These are phyloP conservation scores for Kazachstania taianensis DNA, from an alignment of 805 yeast genomes.

Conservation along the genomic window DNA sequence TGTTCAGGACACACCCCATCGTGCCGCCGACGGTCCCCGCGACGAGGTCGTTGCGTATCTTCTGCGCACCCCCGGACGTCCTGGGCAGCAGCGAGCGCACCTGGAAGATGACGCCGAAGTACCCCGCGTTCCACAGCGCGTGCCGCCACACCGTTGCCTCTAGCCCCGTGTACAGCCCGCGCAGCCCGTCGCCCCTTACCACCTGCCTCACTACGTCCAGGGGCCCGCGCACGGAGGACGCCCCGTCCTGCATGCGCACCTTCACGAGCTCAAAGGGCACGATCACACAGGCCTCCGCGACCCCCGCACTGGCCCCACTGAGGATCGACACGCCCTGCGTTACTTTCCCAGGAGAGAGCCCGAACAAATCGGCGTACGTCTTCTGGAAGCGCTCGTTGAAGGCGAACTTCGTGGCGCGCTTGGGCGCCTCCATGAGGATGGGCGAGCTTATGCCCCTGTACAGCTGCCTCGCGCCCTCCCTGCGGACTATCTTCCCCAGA, in stretches of 20 bases:
- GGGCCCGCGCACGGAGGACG: slow-evolving; percentile 58
- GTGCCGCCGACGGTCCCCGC: slow-evolving; percentile 97
- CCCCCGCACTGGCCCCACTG: slow-evolving; percentile 98
- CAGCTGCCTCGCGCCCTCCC: slow-evolving; percentile 74
- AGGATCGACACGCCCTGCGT: slow-evolving; percentile 77
- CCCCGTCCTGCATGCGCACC: slow-evolving; percentile 85
- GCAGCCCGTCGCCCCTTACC: slow-evolving; percentile 61
- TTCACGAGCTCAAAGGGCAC: slow-evolving; percentile 96
- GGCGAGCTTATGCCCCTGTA: slow-evolving; percentile 96
- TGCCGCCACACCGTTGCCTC: slow-evolving; percentile 98
- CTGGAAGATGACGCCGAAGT: slow-evolving; percentile 90
- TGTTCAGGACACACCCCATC: slow-evolving; percentile 86
- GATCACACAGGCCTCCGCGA: slow-evolving; percentile 90
- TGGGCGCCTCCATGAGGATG: slow-evolving; percentile 97
- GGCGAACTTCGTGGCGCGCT: slow-evolving; percentile 96
- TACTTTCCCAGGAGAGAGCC: slow-evolving; percentile 42
- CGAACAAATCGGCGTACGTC: slow-evolving; percentile 63
- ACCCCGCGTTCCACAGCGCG: slow-evolving; percentile 94
- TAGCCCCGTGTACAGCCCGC: slow-evolving; percentile 85
- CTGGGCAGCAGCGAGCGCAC: slow-evolving; percentile 69
- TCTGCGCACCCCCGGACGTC: slow-evolving; percentile 58
- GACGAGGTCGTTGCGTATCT: slow-evolving; percentile 76
- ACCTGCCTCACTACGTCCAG: slow-evolving; percentile 70
- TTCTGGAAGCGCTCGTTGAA: slow-evolving; percentile 96
- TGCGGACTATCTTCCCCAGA: slow-evolving; percentile 67